phyloP scores from a whole-genome alignment of 2,329 filamentous ascomycete species.

The Elsinoe arachidis region DNA sequence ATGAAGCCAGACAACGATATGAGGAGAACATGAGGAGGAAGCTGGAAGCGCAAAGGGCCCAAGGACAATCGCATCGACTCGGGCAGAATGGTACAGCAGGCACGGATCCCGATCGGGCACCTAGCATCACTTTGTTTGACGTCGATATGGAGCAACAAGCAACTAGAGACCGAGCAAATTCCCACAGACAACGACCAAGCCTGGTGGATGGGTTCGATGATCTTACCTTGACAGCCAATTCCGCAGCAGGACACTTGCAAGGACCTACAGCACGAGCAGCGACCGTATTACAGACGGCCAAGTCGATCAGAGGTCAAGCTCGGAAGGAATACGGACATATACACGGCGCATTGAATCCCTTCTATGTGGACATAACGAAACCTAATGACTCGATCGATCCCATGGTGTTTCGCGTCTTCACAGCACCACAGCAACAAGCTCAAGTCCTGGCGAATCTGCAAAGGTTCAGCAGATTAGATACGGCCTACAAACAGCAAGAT shows the following conservation, averaged over 20 bases:
- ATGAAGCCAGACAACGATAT: slow-evolving; percentile 69
- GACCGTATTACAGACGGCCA: slow-evolving; percentile 58
- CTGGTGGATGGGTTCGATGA: slow-evolving; percentile 71
- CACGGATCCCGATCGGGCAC: slow-evolving; percentile 24
- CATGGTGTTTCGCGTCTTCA: slow-evolving; percentile 75
- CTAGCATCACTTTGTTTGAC: slow-evolving; percentile 62
- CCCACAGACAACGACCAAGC: slow-evolving; percentile 22
- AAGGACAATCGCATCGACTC: slow-evolving; percentile 31
- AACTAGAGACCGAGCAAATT: slow-evolving; percentile 17
- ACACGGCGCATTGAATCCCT: slow-evolving; percentile 78
- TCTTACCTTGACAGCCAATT: slow-evolving; percentile 47
- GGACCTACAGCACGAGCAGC: slow-evolving; percentile 51
- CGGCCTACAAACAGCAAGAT: slow-evolving; percentile 61
- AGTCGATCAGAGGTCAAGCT: slow-evolving; percentile 74
- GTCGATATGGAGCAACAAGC: slow-evolving; percentile 58
- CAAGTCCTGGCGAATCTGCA: slow-evolving; percentile 76
- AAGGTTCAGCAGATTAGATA: slow-evolving; percentile 72
- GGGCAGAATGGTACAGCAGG: slow-evolving; percentile 30
- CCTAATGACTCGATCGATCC: slow-evolving; percentile 70
- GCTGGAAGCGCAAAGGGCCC: slow-evolving; percentile 48
- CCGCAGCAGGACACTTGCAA: slow-evolving; percentile 13
- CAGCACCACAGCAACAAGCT: slow-evolving; percentile 82
- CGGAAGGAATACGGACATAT: slow-evolving; percentile 85
- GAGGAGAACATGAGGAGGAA: slow-evolving; percentile 56
- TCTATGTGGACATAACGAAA: slow-evolving; percentile 73